Evolutionary conservation across 2,329 filamentous ascomycete genomes (phyloP).

Genomic region (Aspergillus sclerotialis): DNA sequence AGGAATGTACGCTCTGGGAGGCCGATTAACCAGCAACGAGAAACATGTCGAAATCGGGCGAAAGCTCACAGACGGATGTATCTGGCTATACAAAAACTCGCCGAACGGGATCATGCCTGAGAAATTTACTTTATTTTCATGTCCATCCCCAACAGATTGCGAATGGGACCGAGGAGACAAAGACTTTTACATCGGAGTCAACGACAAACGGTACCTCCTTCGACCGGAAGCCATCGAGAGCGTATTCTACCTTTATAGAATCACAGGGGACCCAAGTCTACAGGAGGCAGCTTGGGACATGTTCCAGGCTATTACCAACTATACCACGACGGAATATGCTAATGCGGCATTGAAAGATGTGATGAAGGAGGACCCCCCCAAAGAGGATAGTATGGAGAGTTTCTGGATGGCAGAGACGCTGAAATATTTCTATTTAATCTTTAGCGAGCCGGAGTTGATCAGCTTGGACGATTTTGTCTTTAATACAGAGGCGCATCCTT

Average conservation of each 20-base stretch:
- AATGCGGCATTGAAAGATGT: conserved; percentile 34
- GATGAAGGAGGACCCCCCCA: conserved; percentile 8
- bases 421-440: conserved; percentile 31
- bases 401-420: conserved; percentile 33
- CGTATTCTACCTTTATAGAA: conserved; percentile 50
- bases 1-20: conserved; percentile 52
- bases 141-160: conserved; percentile 33
- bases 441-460: conserved; percentile 21
- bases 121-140: conserved; percentile 44
- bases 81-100: conserved; percentile 50
- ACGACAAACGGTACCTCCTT: no score
- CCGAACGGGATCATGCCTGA: conserved; percentile 54
- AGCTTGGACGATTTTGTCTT: conserved; percentile 29
- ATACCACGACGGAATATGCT: conserved; percentile 29
- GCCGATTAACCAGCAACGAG: conserved; percentile 43
- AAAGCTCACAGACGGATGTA: conserved; percentile 49
- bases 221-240: conserved; percentile 50
- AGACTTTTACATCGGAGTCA: conserved; percentile 6
- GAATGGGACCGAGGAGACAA: conserved; percentile 40
- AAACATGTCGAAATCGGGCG: conserved; percentile 45
- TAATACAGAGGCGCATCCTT: no score
- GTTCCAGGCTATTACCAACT: conserved; percentile 34
- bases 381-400: conserved; percentile 26
- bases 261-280: conserved; percentile 44
- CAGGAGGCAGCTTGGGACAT: conserved; percentile 38